These are phyloP conservation scores for Fusarium sp. DNA, from an alignment of 2,329 filamentous ascomycete species.

Conservation along the genomic window DNA sequence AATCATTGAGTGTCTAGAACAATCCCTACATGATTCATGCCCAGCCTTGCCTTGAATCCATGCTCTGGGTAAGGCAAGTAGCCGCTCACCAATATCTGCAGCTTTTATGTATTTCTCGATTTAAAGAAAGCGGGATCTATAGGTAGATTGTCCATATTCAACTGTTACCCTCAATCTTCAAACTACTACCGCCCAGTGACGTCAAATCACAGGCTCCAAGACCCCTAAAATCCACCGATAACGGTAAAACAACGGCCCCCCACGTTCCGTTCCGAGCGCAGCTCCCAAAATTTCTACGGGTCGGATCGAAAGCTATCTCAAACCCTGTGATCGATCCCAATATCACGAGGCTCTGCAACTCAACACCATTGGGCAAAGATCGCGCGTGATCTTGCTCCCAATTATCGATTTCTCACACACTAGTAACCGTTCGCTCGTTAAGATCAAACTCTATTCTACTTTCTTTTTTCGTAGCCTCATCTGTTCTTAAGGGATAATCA, in stretches of 20 bases:
- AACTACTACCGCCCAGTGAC: conserved; percentile 7
- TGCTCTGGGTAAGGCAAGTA: background rate
- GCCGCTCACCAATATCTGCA: background rate
- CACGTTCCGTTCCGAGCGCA: conserved; percentile 33
- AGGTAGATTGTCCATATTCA: background rate
- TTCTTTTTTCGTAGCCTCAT: background rate
- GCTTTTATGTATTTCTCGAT: background rate
- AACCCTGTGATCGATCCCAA: conserved; percentile 29
- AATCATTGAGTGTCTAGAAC: background rate
- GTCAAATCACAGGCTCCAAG: conserved; percentile 14
- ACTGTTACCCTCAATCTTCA: background rate
- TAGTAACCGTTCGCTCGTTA: background rate
- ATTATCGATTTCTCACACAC: background rate
- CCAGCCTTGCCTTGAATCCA: background rate
- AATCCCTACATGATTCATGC: background rate
- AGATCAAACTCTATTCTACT: conserved; percentile 1
- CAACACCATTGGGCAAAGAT: conserved; percentile 28
- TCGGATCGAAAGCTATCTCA: conserved; percentile 16
- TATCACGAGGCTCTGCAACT: conserved; percentile 34
- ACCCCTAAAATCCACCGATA: conserved; percentile 31
- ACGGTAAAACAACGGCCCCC: conserved; percentile 38
- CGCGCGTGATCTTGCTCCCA: conserved; percentile 19
- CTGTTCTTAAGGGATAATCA: conserved; percentile 50
- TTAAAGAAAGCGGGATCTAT: background rate
- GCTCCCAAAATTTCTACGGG: conserved; percentile 32